A percentile compares a stretch with the other conserved stretches of the same genome.
Conservation (phyloP, 2,329 filamentous ascomycete genomes). For the Verticillium nonalfalfae region DNA sequence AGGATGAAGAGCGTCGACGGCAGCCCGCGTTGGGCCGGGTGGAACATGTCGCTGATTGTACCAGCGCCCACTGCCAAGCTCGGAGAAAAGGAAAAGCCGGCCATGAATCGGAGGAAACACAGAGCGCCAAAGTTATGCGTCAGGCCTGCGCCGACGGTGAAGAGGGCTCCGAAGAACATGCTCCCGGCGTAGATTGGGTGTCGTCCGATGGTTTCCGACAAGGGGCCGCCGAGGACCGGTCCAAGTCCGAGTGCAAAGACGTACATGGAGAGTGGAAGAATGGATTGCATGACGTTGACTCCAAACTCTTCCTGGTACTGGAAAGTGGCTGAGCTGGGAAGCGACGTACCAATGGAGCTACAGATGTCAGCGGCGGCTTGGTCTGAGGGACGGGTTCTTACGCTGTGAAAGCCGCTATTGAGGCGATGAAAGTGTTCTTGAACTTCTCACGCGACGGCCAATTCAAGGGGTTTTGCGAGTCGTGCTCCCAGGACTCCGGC, state of each 20-base stretch:
- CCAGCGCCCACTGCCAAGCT: slow-evolving; percentile 42
- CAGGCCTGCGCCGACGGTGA: slow-evolving; percentile 49
- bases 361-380: background rate
- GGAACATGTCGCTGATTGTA: slow-evolving; percentile 42
- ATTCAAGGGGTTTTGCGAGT: background rate
- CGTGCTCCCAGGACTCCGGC: background rate
- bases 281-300: slow-evolving; percentile 45
- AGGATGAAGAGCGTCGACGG: slow-evolving; percentile 39
- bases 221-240: slow-evolving; percentile 50
- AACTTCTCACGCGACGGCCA: background rate
- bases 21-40: slow-evolving; percentile 30
- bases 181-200: slow-evolving; percentile 42
- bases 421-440: slow-evolving; percentile 28
- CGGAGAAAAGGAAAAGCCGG: slow-evolving; percentile 44
- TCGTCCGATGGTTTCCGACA: slow-evolving; percentile 53
- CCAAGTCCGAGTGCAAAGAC: slow-evolving; percentile 54
- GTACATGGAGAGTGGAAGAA: slow-evolving; percentile 55
- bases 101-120: slow-evolving; percentile 49
- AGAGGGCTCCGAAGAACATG: slow-evolving; percentile 42
- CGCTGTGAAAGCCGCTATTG: slow-evolving; percentile 33
- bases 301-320: slow-evolving; percentile 46
- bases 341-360: slow-evolving; percentile 47
- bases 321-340: slow-evolving; percentile 40
- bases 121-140: slow-evolving; percentile 42
- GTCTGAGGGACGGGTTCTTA: slow-evolving; percentile 16